Evolutionary conservation across 495 filamentous ascomycete species (phyloP), one percentile per base, ranked within the genome.

Genomic region (Talaromyces ruber): DNA sequence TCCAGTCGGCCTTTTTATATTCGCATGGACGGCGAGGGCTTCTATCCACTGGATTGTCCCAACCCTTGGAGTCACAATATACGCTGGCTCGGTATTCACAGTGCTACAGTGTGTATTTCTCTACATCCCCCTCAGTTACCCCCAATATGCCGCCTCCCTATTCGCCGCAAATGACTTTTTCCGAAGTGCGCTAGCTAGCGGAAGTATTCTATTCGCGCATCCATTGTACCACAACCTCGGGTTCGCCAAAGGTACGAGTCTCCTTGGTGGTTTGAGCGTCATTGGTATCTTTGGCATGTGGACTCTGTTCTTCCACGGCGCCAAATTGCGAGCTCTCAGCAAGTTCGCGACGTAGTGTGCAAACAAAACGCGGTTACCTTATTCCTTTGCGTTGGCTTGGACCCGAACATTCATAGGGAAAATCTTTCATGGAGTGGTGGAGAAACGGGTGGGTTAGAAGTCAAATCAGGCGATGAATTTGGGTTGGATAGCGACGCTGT

Each of bases 51-150:
- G 84, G 84, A 82, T 83, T 39, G 83, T 75, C 3, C 70, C 72
- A 16, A 74, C 77, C 7, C 72, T 86, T 24, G 83, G 82, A n/a
- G 74, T 84, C 50, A 66, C 66, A 6, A 71, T 85, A 56, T 82
- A 81, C 64, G 74, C 70, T 25, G 52, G 51, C 7, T 76, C 71
- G 0, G 74, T 66, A 16, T 83, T 82, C 65, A 68, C 81, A 54
- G 65, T 83, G 37, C 81, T 86, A 72, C 84, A 87, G 69, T 86
- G 83, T 72, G 74, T 83, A 30, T 80, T 83, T 66, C 64, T 81
- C 29, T 84, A 84, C 63, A 64, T 84, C 72, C 9, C 85, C 1
- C 64, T 87, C 1, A 75, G 73, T 2, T 88, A 88, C 65, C 85
- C 85, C 21, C 76, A 80, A 64, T 88, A 88, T 64, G 82, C 84